phyloP scores from a whole-genome alignment of 495 filamentous ascomycete species.

The Clohesyomyces aquaticus region DNA sequence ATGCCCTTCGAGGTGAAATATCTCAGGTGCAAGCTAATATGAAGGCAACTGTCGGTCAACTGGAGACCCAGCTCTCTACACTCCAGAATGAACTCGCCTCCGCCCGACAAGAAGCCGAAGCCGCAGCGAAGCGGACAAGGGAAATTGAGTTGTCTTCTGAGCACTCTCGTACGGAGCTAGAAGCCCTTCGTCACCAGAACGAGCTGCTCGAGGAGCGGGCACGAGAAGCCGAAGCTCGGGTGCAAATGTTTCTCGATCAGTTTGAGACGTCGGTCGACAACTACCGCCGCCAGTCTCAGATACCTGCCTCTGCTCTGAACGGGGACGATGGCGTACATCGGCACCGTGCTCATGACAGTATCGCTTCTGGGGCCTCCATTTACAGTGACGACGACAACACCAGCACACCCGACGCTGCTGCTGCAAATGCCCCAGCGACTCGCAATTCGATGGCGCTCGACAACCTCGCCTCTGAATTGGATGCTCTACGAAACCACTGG shows the following conservation, averaged over 20 bases:
- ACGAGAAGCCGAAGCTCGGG: constrained; percentile 87
- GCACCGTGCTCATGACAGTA: constrained; percentile 39
- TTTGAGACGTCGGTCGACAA: constrained; percentile 92
- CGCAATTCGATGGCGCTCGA: constrained; percentile 87
- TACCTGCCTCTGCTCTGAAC: constrained; percentile 48
- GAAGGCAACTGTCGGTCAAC: constrained; percentile 54
- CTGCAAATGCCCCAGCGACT: constrained; percentile 50
- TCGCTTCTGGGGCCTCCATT: constrained; percentile 37
- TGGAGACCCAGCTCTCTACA: constrained; percentile 71
- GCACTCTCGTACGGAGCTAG: constrained; percentile 66
- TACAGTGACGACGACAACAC: constrained; percentile 37
- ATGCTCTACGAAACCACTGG: constrained; percentile 87
- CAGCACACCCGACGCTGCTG: constrained; percentile 30
- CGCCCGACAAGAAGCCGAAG: constrained; percentile 69
- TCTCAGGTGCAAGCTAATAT: constrained; percentile 68
- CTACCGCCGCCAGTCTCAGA: constrained; percentile 79
- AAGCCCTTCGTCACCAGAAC: constrained; percentile 83
- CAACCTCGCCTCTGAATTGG: constrained; percentile 86
- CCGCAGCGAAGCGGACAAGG: constrained; percentile 61
- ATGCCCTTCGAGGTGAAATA: constrained; percentile 66
- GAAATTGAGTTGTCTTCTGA: constrained; percentile 37
- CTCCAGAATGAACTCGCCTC: constrained; percentile 68
- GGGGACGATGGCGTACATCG: constrained; percentile 36
- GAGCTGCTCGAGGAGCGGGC: constrained; percentile 75
- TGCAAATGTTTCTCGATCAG: constrained; percentile 89